Evolutionary conservation across 305 asterid genomes (phyloP), one percentile per base, ranked within the genome.

Genomic region (Fraxinus xanthoxyloides): DNA sequence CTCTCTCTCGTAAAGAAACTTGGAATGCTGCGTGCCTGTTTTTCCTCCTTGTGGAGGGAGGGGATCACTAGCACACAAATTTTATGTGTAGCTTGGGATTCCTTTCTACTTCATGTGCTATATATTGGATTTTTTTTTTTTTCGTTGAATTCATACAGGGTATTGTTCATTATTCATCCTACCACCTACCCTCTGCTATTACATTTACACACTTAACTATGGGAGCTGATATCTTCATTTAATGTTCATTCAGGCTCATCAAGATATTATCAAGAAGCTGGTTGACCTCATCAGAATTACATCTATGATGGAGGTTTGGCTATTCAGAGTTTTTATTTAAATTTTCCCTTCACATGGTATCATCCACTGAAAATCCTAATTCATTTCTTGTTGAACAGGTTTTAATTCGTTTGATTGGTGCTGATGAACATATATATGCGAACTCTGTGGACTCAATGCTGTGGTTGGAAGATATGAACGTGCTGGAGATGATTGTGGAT

Each of bases 281-380:
- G 97, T 94, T 87, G 97, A 95, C 85, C 92, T 92, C 34, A 91
- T 95, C 86, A 98, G 97, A 79, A 93, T 93, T 51, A 95, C 99
- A 1, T 94, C 99, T 84, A 90, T 95, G 77, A 92, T 92, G 98
- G 99, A 95, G 99, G 99, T 95, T 82, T 72, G 85, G 85, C 77
- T 76, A 74, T 83, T 81, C 73, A 38, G 76, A 32, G 28, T 61
- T 46, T 79, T 69, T 59, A 19, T 40, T 65, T 65, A n/a, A 69
- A 34, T 75, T 51, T 77, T 77, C 79, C 51, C 43, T 78, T 79
- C 81, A 80, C 65, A 40, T 19, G 69, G 80, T 38, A 7, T 79
- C 75, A 76, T 84, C 67, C 51, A 54, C 59, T 81, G 73, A 63
- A 78, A 78, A 75, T 84, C 21, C 75, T 87, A 77, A 88, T 84